Evolutionary conservation across 257 asterid species (phyloP), one percentile per base, ranked within the genome.

Genomic region (Fraxinus cuspidata): DNA sequence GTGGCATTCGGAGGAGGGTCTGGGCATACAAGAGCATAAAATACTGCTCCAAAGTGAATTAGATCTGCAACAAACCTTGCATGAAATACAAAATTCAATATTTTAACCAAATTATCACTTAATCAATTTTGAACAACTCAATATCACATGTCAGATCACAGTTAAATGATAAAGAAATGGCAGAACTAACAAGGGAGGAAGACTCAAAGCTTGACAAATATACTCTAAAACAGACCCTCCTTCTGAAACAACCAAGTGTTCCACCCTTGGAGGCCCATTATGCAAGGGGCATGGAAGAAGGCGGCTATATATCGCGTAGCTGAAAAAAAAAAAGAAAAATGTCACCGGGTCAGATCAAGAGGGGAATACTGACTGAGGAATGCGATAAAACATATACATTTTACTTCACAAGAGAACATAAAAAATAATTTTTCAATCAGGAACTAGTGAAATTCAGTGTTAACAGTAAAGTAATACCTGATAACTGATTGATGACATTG

Each of bases 11-110:
- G 83, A 72, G 98, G 98, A 65, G 96, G 98, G 83, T 89, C 84
- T 34, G 99, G 99, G 86, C 96, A 95, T 78, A 95, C 98, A 82
- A 95, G 92, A 73, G 98, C 96, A 73, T 90, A 91, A 84, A 88
- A 88, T 56, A 95, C 94, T 60, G 99, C 98, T 81, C 99, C 99
- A 74, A 95, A 95, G 67, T 88, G 98, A 86, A 95, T 93, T 71
- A 95, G 96, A 83, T 95, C 98, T 76, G 91, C 90, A 85, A 95
- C 97, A 85, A 73, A 95, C 84, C 99, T 95, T 86, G 73, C 60
- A 85, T 28, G 76, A 80, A 42, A 83, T 77, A 7, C 80, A 6
- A 29, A 38, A 73, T 29, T 79, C 73, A 84, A 77, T 74, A 76
- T 73, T 28, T 78, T 80, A 82, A 75, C 78, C 58, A 35, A 68